Percentiles rank a stretch among this genome's conserved stretches.
Evolutionary conservation across 768 basidiomycete genomes (phyloP).

Genomic region (Rhodotorula sphaerocarpa): DNA sequence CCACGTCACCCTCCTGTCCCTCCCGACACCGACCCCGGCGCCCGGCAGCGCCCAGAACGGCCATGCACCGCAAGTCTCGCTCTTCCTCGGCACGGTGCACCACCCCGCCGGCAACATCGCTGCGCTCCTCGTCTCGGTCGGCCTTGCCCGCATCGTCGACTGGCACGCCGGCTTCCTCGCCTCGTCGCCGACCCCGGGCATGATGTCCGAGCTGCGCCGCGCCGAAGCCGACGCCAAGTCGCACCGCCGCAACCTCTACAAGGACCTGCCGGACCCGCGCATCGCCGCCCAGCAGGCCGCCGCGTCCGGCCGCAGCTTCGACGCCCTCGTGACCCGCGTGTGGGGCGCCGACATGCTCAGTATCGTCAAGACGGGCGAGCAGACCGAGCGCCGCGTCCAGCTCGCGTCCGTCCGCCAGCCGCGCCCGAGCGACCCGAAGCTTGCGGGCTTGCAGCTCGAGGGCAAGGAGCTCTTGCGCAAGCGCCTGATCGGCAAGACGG

Average conservation of each 20-base stretch:
- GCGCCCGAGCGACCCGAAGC: conserved; percentile 76
- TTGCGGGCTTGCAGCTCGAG: conserved; percentile 80
- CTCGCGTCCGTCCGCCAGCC: conserved; percentile 58
- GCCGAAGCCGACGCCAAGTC: conserved; percentile 76
- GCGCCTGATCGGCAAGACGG: conserved; percentile 79
- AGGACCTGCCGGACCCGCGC: conserved; percentile 49
- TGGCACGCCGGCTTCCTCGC: conserved; percentile 97
- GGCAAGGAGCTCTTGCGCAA: conserved; percentile 88
- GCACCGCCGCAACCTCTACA: conserved; percentile 62
- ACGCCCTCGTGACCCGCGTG: conserved; percentile 58
- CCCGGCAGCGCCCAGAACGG: conserved; percentile 44
- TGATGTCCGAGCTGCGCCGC: conserved; percentile 75
- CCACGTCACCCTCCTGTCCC: conserved; percentile 65
- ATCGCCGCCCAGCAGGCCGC: conserved; percentile 36
- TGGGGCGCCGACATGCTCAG: conserved; percentile 84
- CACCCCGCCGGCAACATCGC: conserved; percentile 94
- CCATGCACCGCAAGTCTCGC: conserved; percentile 55
- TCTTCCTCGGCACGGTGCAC: conserved; percentile 81
- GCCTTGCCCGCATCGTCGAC: conserved; percentile 84
- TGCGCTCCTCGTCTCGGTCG: conserved; percentile 71
- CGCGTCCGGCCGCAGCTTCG: conserved; percentile 37
- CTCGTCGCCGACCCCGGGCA: conserved; percentile 41
- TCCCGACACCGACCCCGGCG: conserved; percentile 62
- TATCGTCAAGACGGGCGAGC: conserved; percentile 49
- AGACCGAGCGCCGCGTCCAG: conserved; percentile 72